These are phyloP conservation scores for Eragrostis curvula DNA, from an alignment of 176 grass and related monocot species.

Conservation along the genomic window DNA sequence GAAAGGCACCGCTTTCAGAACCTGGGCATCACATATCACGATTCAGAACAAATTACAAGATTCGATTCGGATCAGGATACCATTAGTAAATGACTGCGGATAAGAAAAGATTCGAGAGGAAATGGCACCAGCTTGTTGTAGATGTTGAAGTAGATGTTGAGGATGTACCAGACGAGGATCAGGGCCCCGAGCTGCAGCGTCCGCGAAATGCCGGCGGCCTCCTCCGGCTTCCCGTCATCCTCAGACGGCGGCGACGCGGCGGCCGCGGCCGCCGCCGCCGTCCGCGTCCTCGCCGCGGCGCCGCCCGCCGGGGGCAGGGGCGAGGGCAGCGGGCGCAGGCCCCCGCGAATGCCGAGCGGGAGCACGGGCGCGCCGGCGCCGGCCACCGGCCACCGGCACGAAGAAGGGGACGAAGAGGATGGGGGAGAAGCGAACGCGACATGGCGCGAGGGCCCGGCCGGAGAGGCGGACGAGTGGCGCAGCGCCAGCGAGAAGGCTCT, in stretches of 20 bases:
- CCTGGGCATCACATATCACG: slow-evolving; percentile 37
- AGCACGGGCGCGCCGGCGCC: slow-evolving; percentile 6
- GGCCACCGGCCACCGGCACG: slow-evolving; percentile 11
- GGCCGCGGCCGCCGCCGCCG: neutral
- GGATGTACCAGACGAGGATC: slow-evolving; percentile 73
- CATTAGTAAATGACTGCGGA: neutral
- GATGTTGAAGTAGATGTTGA: slow-evolving; percentile 94
- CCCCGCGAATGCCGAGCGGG: slow-evolving; percentile 42
- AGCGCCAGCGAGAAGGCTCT: slow-evolving; percentile 11
- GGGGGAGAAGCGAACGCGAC: slow-evolving; percentile 2
- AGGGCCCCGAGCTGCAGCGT: slow-evolving; percentile 54
- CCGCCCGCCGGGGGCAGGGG: neutral
- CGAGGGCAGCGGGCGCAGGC: neutral
- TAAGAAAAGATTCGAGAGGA: neutral
- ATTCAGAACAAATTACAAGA: slow-evolving; percentile 6
- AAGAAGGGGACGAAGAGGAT: neutral
- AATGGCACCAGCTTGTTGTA: slow-evolving; percentile 68
- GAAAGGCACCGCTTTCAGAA: slow-evolving; percentile 83
- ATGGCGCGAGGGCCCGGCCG: slow-evolving; percentile 2
- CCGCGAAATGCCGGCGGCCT: slow-evolving; percentile 39
- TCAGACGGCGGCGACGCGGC: neutral
- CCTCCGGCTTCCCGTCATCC: neutral
- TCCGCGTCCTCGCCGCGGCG: neutral
- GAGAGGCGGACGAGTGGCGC: slow-evolving; percentile 7
- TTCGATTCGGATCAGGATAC: neutral